These are phyloP conservation scores for Capsella rubella DNA, from an alignment of 441 rosid genomes.

Conservation along the genomic window DNA sequence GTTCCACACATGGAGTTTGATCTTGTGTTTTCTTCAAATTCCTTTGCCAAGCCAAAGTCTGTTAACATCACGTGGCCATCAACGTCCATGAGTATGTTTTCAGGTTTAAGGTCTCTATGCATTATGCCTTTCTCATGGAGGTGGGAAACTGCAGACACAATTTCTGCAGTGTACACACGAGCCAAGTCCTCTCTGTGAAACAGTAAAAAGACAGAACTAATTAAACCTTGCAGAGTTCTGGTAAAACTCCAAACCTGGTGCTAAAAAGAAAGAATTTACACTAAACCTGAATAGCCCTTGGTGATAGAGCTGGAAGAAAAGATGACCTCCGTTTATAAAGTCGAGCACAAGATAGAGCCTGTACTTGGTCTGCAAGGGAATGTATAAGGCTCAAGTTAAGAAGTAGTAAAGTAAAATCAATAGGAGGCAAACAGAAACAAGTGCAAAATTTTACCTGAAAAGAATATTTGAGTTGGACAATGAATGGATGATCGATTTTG, in stretches of 20 bases:
- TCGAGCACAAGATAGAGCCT: constrained; percentile 88
- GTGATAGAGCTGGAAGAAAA: constrained; percentile 92
- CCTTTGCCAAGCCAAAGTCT: constrained; percentile 93
- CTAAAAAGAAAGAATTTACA: background rate
- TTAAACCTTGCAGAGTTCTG: background rate
- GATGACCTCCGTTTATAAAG: constrained; percentile 96
- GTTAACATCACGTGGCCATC: constrained; percentile 96
- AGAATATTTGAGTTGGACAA: constrained; percentile 86
- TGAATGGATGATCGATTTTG: constrained; percentile 87
- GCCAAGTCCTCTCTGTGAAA: constrained; percentile 86
- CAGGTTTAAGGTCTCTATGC: constrained; percentile 99
- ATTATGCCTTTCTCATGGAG: constrained; percentile 93
- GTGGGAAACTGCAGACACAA: constrained; percentile 87
- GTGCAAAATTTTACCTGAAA: constrained; percentile 65
- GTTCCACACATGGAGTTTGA: constrained; percentile 96
- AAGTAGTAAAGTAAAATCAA: background rate
- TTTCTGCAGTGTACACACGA: constrained; percentile 88
- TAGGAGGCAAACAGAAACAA: constrained; percentile 1
- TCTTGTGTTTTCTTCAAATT: constrained; percentile 81
- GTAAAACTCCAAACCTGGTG: background rate
- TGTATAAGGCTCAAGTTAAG: background rate
- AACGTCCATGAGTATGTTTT: constrained; percentile 81
- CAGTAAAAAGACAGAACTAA: constrained; percentile 47
- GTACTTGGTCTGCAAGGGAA: constrained; percentile 78
- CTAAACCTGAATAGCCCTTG: constrained; percentile 93